A percentile compares a stretch with the other conserved stretches of the same genome.
phyloP scores from a whole-genome alignment of 441 rosid genomes.

The Populus hybrid region DNA sequence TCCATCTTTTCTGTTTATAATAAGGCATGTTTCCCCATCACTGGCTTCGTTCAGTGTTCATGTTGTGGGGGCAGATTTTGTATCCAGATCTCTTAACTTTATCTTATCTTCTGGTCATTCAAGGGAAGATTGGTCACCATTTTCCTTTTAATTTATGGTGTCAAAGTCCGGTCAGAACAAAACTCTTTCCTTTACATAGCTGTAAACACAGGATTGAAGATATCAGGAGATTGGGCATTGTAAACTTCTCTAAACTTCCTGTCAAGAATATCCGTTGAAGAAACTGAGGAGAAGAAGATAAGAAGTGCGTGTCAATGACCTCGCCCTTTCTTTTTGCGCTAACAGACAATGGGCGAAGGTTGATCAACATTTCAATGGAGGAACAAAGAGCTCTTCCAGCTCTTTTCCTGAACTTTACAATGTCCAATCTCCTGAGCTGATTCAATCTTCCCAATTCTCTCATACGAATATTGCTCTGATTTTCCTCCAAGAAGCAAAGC shows the following conservation, averaged over 20 bases:
- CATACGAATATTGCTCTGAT: slow-evolving; percentile 10
- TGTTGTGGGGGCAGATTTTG: too few relatives aligned
- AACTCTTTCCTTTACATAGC: too few relatives aligned
- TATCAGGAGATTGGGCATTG: background rate
- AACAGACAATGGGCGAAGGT: slow-evolving; percentile 28
- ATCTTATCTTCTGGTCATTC: too few relatives aligned
- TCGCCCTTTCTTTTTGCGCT: slow-evolving; percentile 14
- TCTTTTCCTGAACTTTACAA: slow-evolving; percentile 21
- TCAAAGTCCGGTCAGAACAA: too few relatives aligned
- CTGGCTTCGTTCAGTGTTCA: too few relatives aligned
- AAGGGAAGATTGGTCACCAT: too few relatives aligned
- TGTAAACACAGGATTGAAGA: too few relatives aligned
- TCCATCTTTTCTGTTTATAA: too few relatives aligned
- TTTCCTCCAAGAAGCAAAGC: slow-evolving; percentile 28
- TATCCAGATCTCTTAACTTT: too few relatives aligned
- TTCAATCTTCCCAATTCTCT: slow-evolving; percentile 24
- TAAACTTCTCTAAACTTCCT: slow-evolving; percentile 23
- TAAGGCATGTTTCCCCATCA: too few relatives aligned
- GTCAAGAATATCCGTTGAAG: slow-evolving; percentile 29
- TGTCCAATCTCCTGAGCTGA: slow-evolving; percentile 31
- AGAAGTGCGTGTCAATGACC: slow-evolving; percentile 19
- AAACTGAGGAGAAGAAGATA: slow-evolving; percentile 22
- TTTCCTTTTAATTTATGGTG: too few relatives aligned
- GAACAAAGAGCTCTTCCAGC: slow-evolving; percentile 28
- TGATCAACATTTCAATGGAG: slow-evolving; percentile 23